Conservation (phyloP, 1,284 basidiomycete genomes). For the Pseudozyma tsukubaensis region DNA sequence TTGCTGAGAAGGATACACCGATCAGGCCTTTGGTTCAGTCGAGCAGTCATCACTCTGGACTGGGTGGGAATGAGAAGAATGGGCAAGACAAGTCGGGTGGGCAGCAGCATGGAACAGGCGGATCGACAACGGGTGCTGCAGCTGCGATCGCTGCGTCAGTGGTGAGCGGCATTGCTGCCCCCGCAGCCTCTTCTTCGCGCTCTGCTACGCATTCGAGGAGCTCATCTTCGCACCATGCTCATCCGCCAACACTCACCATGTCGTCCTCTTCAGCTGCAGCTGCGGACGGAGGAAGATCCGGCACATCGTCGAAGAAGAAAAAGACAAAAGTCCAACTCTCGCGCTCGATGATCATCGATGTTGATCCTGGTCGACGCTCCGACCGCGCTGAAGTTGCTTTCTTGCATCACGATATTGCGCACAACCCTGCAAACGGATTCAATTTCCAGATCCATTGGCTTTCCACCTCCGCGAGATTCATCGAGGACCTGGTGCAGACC, state of each 20-base stretch:
- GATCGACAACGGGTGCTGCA: no score
- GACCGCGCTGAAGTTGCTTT: constrained; percentile 66
- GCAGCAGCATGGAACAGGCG: no score
- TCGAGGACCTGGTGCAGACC: constrained; percentile 86
- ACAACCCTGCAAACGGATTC: constrained; percentile 68
- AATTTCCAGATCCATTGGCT: constrained; percentile 90
- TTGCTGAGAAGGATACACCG: constrained; percentile 31
- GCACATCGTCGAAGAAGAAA: constrained; percentile 6
- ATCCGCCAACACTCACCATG: constrained; percentile 30
- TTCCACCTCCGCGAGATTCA: constrained; percentile 91
- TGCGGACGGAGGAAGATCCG: no score
- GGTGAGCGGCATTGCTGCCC: neutral
- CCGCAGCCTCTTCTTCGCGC: constrained; percentile 15
- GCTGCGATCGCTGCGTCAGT: no score
- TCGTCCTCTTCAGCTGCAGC: constrained; percentile 9
- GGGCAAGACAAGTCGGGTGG: neutral
- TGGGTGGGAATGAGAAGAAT: constrained; percentile 5
- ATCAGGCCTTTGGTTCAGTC: constrained; percentile 24
- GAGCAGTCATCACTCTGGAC: constrained; percentile 17
- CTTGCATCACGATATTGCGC: constrained; percentile 66
- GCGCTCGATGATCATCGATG: constrained; percentile 63
- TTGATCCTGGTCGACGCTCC: constrained; percentile 59
- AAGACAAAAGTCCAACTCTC: constrained; percentile 57
- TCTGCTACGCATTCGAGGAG: constrained; percentile 30
- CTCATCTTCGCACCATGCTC: constrained; percentile 27